phyloP scores from a whole-genome alignment of 176 grass and related monocot genomes.

The Aechmea fasciata region DNA sequence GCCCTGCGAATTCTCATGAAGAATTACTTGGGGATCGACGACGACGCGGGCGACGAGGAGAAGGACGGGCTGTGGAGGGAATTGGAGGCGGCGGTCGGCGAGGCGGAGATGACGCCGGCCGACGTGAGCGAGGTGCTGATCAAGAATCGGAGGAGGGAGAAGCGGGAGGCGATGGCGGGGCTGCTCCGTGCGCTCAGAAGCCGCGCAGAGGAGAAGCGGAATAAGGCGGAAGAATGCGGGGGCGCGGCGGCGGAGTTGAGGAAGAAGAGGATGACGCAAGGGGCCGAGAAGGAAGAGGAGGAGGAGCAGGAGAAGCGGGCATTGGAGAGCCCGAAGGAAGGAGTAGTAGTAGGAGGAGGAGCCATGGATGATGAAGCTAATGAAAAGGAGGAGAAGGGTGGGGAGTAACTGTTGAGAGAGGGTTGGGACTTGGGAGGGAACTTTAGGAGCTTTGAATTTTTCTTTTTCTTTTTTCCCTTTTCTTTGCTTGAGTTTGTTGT shows the following conservation, averaged over 20 bases:
- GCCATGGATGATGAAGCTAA: conserved; percentile 21
- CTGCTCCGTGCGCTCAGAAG: conserved; percentile 28
- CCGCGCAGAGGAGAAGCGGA: conserved; percentile 27
- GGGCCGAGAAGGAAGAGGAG: not conserved
- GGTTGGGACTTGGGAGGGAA: conserved; percentile 17
- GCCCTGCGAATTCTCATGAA: conserved; percentile 61
- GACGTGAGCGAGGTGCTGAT: conserved; percentile 89
- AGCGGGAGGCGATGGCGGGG: conserved; percentile 29
- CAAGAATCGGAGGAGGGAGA: conserved; percentile 49
- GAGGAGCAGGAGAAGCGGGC: conserved; percentile 74
- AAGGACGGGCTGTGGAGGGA: not conserved
- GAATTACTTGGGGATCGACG: conserved; percentile 49
- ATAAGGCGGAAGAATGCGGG: not conserved
- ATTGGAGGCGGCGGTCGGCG: conserved; percentile 37
- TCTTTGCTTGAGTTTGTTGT: not conserved
- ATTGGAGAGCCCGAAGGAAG: conserved; percentile 68
- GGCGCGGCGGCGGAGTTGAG: not conserved
- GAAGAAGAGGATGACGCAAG: not conserved
- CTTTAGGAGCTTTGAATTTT: conserved; percentile 42
- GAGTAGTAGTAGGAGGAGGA: conserved; percentile 8
- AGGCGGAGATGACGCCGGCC: conserved; percentile 69
- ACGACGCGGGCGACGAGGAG: not conserved
- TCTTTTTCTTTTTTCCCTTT: conserved; percentile 12
- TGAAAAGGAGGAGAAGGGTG: conserved; percentile 29
- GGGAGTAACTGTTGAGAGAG: conserved; percentile 27